These are phyloP conservation scores for Veloboletus limbatus DNA, from an alignment of 1,284 basidiomycete genomes.

Conservation along the genomic window DNA sequence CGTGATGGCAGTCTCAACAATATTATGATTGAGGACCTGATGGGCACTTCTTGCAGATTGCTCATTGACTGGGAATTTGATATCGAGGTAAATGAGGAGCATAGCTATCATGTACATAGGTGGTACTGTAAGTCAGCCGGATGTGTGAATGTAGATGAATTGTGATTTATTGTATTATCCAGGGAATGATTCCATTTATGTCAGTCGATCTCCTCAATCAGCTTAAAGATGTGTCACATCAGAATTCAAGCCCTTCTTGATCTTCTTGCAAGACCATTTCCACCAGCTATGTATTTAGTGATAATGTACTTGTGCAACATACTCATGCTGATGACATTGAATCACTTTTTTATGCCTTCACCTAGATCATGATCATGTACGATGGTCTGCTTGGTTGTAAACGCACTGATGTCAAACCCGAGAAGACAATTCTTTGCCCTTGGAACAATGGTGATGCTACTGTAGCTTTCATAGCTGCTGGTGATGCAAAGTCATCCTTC, in stretches of 20 bases:
- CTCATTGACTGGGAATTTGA: slow-evolving; percentile 1
- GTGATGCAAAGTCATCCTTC: too few species aligned
- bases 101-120: too few species aligned
- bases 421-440: neutral
- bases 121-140: too few species aligned
- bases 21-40: neutral
- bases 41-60: neutral
- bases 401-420: too few species aligned
- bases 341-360: neutral
- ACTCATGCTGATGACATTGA: neutral
- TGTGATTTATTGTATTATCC: too few species aligned
- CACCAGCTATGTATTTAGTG: too few species aligned
- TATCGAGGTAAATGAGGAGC: neutral
- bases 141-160: too few species aligned
- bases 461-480: too few species aligned
- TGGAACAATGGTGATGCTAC: too few species aligned
- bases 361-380: neutral
- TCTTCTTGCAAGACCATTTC: too few species aligned
- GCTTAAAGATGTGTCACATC: too few species aligned
- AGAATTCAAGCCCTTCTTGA: too few species aligned
- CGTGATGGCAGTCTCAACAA: neutral
- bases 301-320: neutral
- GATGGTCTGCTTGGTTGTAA: neutral
- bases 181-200: neutral
- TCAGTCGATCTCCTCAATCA: neutral